Evolutionary conservation across 805 yeast species (phyloP).

Genomic region (Jamesozyma spencerorum): DNA sequence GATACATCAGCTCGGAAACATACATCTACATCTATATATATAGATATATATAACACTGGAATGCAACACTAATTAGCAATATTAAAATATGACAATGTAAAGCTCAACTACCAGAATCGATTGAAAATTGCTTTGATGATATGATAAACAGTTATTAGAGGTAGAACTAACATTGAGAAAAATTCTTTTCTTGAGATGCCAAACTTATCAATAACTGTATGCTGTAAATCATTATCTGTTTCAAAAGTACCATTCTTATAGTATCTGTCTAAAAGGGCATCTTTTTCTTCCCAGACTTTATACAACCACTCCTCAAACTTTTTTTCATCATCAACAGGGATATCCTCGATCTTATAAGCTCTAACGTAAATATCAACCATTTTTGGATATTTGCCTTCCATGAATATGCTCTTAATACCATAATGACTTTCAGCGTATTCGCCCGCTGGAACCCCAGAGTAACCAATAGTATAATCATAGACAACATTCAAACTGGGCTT

Average conservation of each 20-base stretch:
- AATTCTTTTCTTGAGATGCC: conserved; percentile 15
- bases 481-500: conserved; percentile 45
- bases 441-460: conserved; percentile 53
- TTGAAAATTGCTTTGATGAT: conserved; percentile 2
- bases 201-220: conserved; percentile 17
- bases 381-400: conserved; percentile 66
- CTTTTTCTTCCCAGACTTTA: conserved; percentile 70
- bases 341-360: conserved; percentile 46
- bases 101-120: neutral
- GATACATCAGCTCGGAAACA: neutral
- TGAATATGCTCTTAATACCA: conserved; percentile 52
- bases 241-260: conserved; percentile 47
- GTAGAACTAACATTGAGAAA: conserved; percentile 11
- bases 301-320: conserved; percentile 72
- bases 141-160: conserved; percentile 8
- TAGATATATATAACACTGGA: neutral
- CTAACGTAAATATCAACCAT: conserved; percentile 56
- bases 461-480: conserved; percentile 79
- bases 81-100: too few relatives aligned
- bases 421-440: conserved; percentile 73
- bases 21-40: neutral
- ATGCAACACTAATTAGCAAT: neutral
- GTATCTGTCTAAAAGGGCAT: conserved; percentile 54
- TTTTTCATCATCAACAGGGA: conserved; percentile 48
- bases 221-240: conserved; percentile 11